Conservation (phyloP, 805 yeast species). For the Ogataea pignaliae region DNA sequence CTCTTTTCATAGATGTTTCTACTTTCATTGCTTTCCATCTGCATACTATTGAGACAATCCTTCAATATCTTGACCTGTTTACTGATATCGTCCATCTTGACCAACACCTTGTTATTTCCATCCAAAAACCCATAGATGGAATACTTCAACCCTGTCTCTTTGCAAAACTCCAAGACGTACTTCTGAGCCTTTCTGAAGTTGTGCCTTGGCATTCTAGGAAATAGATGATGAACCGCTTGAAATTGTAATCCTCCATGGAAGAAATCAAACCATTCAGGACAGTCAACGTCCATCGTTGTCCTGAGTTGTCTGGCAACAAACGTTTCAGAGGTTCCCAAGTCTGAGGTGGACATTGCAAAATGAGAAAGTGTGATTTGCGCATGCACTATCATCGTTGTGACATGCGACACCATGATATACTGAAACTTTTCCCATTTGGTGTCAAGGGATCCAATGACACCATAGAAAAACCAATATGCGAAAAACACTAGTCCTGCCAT, state of each 20-base stretch:
- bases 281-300: slow-evolving; percentile 93
- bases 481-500: slow-evolving; percentile 64
- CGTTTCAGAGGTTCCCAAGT: slow-evolving; percentile 74
- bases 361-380: slow-evolving; percentile 88
- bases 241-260: slow-evolving; percentile 91
- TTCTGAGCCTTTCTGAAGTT: slow-evolving; percentile 75
- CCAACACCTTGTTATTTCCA: slow-evolving; percentile 71
- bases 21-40: slow-evolving; percentile 40
- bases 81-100: slow-evolving; percentile 68
- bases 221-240: slow-evolving; percentile 86
- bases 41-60: slow-evolving; percentile 66
- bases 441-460: slow-evolving; percentile 50
- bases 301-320: slow-evolving; percentile 77
- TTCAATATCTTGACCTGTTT: slow-evolving; percentile 72
- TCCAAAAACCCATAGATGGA: slow-evolving; percentile 79
- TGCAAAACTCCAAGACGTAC: slow-evolving; percentile 67
- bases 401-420: slow-evolving; percentile 68
- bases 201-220: slow-evolving; percentile 87
- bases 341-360: slow-evolving; percentile 91
- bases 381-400: slow-evolving; percentile 87
- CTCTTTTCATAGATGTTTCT: slow-evolving; percentile 29
- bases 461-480: slow-evolving; percentile 78
- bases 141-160: slow-evolving; percentile 70
- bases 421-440: slow-evolving; percentile 49
- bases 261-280: slow-evolving; percentile 89